phyloP scores from a whole-genome alignment of 2,329 filamentous ascomycete genomes.

The Arthrobotrys musiformis region DNA sequence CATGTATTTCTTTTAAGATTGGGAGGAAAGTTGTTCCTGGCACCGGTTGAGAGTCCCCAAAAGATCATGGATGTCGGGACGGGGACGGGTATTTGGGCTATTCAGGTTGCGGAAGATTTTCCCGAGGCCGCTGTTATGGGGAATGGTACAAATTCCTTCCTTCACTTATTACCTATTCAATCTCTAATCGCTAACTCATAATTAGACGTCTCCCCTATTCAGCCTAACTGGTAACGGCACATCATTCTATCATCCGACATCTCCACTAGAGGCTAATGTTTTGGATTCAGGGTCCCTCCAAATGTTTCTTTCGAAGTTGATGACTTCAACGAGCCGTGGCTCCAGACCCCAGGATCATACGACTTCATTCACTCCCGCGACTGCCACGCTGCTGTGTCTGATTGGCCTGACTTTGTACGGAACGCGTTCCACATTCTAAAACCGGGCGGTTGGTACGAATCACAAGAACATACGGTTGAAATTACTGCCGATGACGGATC shows the following conservation, averaged over 20 bases:
- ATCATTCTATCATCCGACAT: not conserved
- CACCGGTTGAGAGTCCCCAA: slow-evolving; percentile 64
- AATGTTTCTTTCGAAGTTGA: slow-evolving; percentile 58
- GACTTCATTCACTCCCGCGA: slow-evolving; percentile 61
- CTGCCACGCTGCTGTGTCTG: slow-evolving; percentile 69
- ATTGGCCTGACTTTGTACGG: slow-evolving; percentile 69
- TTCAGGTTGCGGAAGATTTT: slow-evolving; percentile 61
- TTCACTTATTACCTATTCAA: too few relatives aligned
- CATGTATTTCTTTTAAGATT: slow-evolving; percentile 66
- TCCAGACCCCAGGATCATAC: slow-evolving; percentile 54
- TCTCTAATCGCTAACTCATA: not conserved
- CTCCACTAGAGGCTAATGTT: not conserved
- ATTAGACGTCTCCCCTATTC: slow-evolving; percentile 61
- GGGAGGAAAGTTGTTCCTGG: slow-evolving; percentile 64
- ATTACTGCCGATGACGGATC: slow-evolving; percentile 55
- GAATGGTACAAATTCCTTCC: slow-evolving; percentile 29
- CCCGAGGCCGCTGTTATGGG: slow-evolving; percentile 57
- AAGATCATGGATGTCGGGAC: slow-evolving; percentile 68
- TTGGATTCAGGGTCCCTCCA: slow-evolving; percentile 51
- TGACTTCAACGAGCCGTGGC: slow-evolving; percentile 58
- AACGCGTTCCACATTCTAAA: slow-evolving; percentile 64
- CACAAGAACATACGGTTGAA: slow-evolving; percentile 57
- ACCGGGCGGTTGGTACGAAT: slow-evolving; percentile 67
- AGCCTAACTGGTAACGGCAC: slow-evolving; percentile 58
- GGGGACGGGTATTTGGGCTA: slow-evolving; percentile 70